phyloP scores from a whole-genome alignment of 176 grass and related monocot genomes.

The Metroxylon sagu region DNA sequence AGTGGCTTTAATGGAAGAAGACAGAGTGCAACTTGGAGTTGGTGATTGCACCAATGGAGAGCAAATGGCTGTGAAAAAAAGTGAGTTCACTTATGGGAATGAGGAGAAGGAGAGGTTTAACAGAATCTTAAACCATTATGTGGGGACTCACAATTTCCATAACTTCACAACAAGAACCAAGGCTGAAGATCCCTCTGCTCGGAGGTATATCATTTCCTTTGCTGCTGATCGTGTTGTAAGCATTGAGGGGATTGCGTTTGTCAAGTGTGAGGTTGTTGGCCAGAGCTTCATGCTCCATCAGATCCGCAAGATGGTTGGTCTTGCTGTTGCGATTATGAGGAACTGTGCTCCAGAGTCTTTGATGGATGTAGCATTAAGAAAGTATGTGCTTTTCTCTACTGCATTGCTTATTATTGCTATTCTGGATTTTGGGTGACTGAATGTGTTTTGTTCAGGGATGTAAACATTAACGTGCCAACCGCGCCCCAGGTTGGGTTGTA shows the following conservation, averaged over 20 bases:
- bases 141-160: slow-evolving; percentile 95
- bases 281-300: slow-evolving; percentile 99
- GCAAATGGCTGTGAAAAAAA: slow-evolving; percentile 22
- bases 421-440: background rate
- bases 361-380: slow-evolving; percentile 61
- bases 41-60: slow-evolving; percentile 22
- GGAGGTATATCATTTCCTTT: slow-evolving; percentile 90
- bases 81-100: slow-evolving; percentile 44
- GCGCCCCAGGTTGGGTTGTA: slow-evolving; percentile 86
- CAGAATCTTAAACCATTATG: slow-evolving; percentile 63
- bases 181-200: slow-evolving; percentile 85
- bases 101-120: slow-evolving; percentile 60
- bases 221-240: slow-evolving; percentile 45
- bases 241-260: slow-evolving; percentile 84
- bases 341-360: slow-evolving; percentile 66
- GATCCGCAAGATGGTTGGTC: slow-evolving; percentile 82
- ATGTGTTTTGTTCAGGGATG: slow-evolving; percentile 44
- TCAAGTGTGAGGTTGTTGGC: slow-evolving; percentile 85
- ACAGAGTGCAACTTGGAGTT: slow-evolving; percentile 14
- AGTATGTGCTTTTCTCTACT: slow-evolving; percentile 39
- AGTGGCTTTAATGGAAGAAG: slow-evolving; percentile 1
- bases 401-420: background rate
- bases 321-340: slow-evolving; percentile 84
- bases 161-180: slow-evolving; percentile 97
- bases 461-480: slow-evolving; percentile 84